Percentiles rank a stretch among this genome's conserved stretches.
These are phyloP conservation scores for Magnolia sinica DNA, from an alignment of 164 flowering plant genomes.

Conservation along the genomic window DNA sequence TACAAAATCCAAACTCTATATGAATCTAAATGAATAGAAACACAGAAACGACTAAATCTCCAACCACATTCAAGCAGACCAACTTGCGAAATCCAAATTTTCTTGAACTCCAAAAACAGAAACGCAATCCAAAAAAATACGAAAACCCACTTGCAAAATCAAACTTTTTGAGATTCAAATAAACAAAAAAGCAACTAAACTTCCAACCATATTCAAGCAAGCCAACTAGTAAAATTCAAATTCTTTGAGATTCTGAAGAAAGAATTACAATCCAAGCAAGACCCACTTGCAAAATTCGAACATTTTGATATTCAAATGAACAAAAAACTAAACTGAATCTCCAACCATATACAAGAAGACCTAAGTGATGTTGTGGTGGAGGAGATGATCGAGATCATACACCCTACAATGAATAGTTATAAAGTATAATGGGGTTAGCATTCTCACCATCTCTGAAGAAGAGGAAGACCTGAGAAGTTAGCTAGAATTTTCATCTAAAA, in stretches of 20 bases:
- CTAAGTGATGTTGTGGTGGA: too few relatives aligned
- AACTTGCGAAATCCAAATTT: neutral
- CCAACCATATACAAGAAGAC: neutral
- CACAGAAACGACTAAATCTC: neutral
- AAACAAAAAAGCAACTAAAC: neutral
- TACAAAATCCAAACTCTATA: neutral
- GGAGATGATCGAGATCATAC: too few relatives aligned
- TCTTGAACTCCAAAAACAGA: neutral
- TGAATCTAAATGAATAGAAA: neutral
- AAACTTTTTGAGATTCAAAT: neutral
- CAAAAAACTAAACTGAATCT: neutral
- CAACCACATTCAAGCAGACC: neutral
- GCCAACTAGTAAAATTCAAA: too few relatives aligned
- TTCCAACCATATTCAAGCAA: neutral
- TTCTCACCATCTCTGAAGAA: slow-evolving; percentile 71
- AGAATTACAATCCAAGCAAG: too few relatives aligned
- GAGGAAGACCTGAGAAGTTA: slow-evolving; percentile 61
- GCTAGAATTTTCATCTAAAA: slow-evolving; percentile 31
- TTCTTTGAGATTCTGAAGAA: too few relatives aligned
- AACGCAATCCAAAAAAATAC: neutral
- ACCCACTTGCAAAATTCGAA: neutral
- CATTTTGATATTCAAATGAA: neutral
- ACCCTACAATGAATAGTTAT: neutral
- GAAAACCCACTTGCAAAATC: neutral
- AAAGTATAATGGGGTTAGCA: neutral